Evolutionary conservation across 169 alveolate genomes (phyloP).

Genomic region (Eimeria falciformis): DNA sequence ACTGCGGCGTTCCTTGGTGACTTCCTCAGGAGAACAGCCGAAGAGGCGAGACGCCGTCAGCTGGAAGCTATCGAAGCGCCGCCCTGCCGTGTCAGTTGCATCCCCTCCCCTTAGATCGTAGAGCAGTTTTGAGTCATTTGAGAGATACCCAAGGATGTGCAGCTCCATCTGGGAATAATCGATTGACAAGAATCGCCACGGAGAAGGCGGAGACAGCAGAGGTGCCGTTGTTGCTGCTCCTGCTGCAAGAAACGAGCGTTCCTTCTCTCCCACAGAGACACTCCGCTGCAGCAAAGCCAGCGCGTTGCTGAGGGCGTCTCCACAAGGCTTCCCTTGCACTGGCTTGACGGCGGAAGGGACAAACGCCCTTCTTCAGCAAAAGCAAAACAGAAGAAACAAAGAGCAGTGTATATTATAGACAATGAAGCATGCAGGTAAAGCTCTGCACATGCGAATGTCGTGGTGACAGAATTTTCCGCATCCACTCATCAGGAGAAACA

Average conservation of each 20-base stretch:
- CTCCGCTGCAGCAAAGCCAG: background rate
- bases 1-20: constrained; percentile 81
- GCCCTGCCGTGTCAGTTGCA: constrained; percentile 67
- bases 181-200: constrained; percentile 77
- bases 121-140: constrained; percentile 78
- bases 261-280: background rate
- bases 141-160: constrained; percentile 83
- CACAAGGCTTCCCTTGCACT: background rate
- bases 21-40: constrained; percentile 75
- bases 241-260: background rate
- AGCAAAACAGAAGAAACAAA: background rate
- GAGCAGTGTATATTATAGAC: too few species aligned
- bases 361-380: constrained; percentile 9
- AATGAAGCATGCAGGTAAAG: background rate
- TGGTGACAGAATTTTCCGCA: background rate
- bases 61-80: constrained; percentile 17
- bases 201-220: background rate
- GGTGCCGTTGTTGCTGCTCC: background rate
- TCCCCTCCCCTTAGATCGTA: constrained; percentile 73
- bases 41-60: constrained; percentile 81
- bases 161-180: constrained; percentile 85
- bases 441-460: background rate
- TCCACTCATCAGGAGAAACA: background rate
- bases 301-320: background rate
- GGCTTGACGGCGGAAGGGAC: constrained; percentile 6